These are phyloP conservation scores for Alternaria hordeiaustralica DNA, from an alignment of 2,329 filamentous ascomycete genomes.

Conservation along the genomic window DNA sequence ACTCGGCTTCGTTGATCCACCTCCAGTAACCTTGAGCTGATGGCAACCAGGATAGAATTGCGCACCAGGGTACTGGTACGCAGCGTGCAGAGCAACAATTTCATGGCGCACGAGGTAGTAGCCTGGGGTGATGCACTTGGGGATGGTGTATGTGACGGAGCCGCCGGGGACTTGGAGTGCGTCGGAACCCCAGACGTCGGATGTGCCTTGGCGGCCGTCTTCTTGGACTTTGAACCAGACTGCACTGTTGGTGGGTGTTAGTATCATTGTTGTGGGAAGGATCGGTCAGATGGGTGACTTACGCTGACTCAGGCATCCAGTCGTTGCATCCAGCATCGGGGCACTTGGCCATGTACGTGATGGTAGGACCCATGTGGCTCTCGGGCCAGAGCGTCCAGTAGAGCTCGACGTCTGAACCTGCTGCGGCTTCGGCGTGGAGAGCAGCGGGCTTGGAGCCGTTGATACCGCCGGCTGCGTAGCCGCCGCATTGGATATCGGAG, in stretches of 20 bases:
- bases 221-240: conserved; percentile 66
- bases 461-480: conserved; percentile 57
- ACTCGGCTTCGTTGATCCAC: conserved; percentile 53
- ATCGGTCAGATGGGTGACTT: conserved; percentile 16
- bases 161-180: conserved; percentile 55
- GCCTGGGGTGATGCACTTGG: conserved; percentile 58
- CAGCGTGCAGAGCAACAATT: conserved; percentile 62
- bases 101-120: conserved; percentile 67
- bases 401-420: conserved; percentile 61
- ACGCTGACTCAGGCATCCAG: conserved; percentile 55
- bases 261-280: not conserved
- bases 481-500: conserved; percentile 64
- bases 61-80: conserved; percentile 58
- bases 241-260: conserved; percentile 38
- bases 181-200: conserved; percentile 57
- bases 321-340: conserved; percentile 59
- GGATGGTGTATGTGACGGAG: conserved; percentile 61
- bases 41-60: conserved; percentile 67
- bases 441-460: conserved; percentile 61
- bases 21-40: conserved; percentile 62
- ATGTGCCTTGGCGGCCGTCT: conserved; percentile 58
- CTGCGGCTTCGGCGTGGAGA: conserved; percentile 61
- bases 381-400: conserved; percentile 62
- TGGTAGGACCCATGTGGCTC: conserved; percentile 59
- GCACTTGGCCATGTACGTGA: conserved; percentile 68